Evolutionary conservation across 2,329 filamentous ascomycete species (phyloP).

Genomic region (Pestalotiopsis sp.): DNA sequence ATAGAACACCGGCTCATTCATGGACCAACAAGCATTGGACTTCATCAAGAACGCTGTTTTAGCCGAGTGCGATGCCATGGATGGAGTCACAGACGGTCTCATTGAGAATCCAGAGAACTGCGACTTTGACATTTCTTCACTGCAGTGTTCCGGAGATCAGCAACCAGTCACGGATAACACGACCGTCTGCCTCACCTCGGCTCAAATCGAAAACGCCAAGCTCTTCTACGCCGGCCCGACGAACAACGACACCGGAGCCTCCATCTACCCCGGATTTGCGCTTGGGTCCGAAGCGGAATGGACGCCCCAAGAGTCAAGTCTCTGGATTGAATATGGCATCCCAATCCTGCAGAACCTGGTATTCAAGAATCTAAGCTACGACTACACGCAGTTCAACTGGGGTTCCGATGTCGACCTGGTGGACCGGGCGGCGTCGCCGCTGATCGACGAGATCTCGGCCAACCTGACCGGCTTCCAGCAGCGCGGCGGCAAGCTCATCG

Average conservation of each 20-base stretch:
- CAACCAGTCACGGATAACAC: constrained; percentile 10
- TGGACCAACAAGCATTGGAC: constrained; percentile 29
- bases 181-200: constrained; percentile 29
- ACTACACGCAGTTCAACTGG: constrained; percentile 37
- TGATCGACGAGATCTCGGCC: constrained; percentile 38
- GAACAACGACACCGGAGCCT: constrained; percentile 11
- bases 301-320: constrained; percentile 33
- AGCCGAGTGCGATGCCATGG: constrained; percentile 37
- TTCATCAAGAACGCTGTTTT: constrained; percentile 34
- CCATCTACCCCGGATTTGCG: constrained; percentile 40
- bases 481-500: constrained; percentile 37
- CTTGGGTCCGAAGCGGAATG: constrained; percentile 40
- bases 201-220: constrained; percentile 31
- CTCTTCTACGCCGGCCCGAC: constrained; percentile 29
- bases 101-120: constrained; percentile 39
- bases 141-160: constrained; percentile 25
- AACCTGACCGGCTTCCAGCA: constrained; percentile 31
- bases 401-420: constrained; percentile 34
- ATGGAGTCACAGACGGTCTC: constrained; percentile 38
- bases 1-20: neutral
- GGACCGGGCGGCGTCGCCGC: constrained; percentile 30
- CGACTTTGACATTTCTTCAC: constrained; percentile 32
- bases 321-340: constrained; percentile 35
- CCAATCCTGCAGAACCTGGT: constrained; percentile 44
- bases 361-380: constrained; percentile 36